Percentiles rank a stretch among this genome's conserved stretches.
Evolutionary conservation across 176 grass and related monocot species (phyloP).

Genomic region (Oryza officinalis): DNA sequence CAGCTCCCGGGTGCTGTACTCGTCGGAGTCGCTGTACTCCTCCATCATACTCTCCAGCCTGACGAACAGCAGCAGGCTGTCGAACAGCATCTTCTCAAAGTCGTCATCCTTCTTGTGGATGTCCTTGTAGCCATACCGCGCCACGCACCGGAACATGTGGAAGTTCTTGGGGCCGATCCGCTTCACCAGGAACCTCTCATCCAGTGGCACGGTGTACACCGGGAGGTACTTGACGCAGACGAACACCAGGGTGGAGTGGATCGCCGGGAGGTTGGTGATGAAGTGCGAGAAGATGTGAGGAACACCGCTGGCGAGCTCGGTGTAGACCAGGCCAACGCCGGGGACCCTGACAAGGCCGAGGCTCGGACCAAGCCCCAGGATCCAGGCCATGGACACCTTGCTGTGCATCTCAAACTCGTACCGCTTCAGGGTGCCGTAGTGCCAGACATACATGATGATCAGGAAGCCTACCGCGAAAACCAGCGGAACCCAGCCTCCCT

Average conservation of each 20-base stretch:
- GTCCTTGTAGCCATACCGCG: constrained; percentile 83
- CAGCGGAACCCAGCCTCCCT: constrained; percentile 79
- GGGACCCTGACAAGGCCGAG: constrained; percentile 81
- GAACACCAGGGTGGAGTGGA: constrained; percentile 78
- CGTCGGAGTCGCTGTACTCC: constrained; percentile 62
- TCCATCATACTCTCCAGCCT: constrained; percentile 76
- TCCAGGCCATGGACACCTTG: constrained; percentile 92
- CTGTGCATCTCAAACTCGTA: constrained; percentile 83
- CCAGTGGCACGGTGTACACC: constrained; percentile 61
- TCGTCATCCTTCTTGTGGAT: constrained; percentile 73
- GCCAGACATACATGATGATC: constrained; percentile 79
- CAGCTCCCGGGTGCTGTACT: constrained; percentile 37
- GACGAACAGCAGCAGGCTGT: constrained; percentile 54
- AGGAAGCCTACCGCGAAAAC: constrained; percentile 57
- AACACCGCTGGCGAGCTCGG: constrained; percentile 64
- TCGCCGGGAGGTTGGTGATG: constrained; percentile 81
- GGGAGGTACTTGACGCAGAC: constrained; percentile 83
- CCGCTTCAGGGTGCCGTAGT: constrained; percentile 71
- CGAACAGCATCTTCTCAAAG: constrained; percentile 70
- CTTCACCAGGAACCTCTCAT: constrained; percentile 70
- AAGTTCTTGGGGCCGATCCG: constrained; percentile 69
- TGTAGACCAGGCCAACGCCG: constrained; percentile 79
- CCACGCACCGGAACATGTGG: constrained; percentile 80
- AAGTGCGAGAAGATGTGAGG: constrained; percentile 93
- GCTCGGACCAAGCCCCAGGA: constrained; percentile 74